phyloP scores from a whole-genome alignment of 2,329 filamentous ascomycete species.

The Simplicillium aogashimaense region DNA sequence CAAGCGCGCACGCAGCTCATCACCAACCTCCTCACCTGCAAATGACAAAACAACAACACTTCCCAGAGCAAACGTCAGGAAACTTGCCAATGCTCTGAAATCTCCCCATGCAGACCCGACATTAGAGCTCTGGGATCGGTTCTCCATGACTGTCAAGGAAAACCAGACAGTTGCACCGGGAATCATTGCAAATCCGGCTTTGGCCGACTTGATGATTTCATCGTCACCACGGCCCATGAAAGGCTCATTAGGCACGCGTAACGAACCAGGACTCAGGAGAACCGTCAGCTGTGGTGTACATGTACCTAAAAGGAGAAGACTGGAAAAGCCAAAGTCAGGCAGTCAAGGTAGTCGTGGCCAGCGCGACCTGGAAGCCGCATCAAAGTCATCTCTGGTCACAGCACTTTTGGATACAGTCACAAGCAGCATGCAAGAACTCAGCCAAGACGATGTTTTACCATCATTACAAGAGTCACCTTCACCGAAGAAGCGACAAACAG shows the following conservation, averaged over 20 bases:
- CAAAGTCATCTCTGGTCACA: conserved; percentile 48
- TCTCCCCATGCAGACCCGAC: conserved; percentile 65
- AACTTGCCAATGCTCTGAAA: conserved; percentile 47
- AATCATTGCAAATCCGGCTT: conserved; percentile 42
- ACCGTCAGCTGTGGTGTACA: conserved; percentile 60
- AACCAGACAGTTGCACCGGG: conserved; percentile 26
- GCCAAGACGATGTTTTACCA: conserved; percentile 19
- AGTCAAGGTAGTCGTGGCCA: conserved; percentile 20
- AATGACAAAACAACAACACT: conserved; percentile 31
- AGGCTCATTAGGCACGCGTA: conserved; percentile 20
- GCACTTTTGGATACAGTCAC: conserved; percentile 58
- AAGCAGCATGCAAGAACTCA: conserved; percentile 37
- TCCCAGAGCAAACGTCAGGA: conserved; percentile 43
- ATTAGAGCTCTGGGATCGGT: conserved; percentile 68
- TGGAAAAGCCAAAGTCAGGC: conserved; percentile 36
- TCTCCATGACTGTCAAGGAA: conserved; percentile 39
- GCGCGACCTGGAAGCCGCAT: conserved; percentile 35
- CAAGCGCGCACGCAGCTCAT: conserved; percentile 67
- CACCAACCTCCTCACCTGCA: conserved; percentile 59
- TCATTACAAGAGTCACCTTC: conserved; percentile 30
- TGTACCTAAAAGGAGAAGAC: conserved; percentile 61
- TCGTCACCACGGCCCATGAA: conserved; percentile 57
- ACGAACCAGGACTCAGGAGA: conserved; percentile 43
- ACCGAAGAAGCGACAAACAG: conserved; percentile 24
- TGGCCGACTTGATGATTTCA: conserved; percentile 58